Conservation (phyloP, 768 basidiomycete species). For the Xerocomus potaroensis region DNA sequence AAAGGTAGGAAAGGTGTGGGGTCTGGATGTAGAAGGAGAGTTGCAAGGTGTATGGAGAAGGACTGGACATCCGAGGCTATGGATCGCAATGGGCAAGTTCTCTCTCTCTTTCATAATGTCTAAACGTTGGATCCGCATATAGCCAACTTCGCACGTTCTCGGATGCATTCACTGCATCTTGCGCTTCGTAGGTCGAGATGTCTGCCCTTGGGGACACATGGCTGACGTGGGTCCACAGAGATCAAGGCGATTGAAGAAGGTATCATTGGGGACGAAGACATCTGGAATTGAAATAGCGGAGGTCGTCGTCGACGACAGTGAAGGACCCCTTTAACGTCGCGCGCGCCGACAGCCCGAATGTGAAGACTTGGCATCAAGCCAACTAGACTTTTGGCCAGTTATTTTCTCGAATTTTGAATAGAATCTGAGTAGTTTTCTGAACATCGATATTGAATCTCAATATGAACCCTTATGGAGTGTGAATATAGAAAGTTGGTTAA, state of each 20-base stretch:
- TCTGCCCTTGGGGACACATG: neutral
- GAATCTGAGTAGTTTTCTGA: too few species aligned
- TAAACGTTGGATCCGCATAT: neutral
- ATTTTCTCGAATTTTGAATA: too few species aligned
- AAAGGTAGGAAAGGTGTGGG: slow-evolving; percentile 56
- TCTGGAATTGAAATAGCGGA: neutral
- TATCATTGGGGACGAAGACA: slow-evolving; percentile 14
- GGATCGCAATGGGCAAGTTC: slow-evolving; percentile 24
- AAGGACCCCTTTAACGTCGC: too few species aligned
- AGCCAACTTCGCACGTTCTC: slow-evolving; percentile 22
- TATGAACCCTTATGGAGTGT: too few species aligned
- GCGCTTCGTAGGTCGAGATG: slow-evolving; percentile 23
- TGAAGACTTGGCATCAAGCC: neutral
- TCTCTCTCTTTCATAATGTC: neutral
- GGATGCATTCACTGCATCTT: slow-evolving; percentile 28
- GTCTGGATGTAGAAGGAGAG: slow-evolving; percentile 63
- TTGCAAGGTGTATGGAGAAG: slow-evolving; percentile 39
- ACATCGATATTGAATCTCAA: too few species aligned
- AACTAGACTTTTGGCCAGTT: neutral
- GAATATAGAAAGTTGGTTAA: too few species aligned
- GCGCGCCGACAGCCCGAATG: too few species aligned
- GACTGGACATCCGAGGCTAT: slow-evolving; percentile 34
- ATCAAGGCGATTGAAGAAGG: slow-evolving; percentile 30
- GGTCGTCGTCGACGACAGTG: neutral
- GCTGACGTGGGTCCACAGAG: slow-evolving; percentile 16